Evolutionary conservation across 306 rosid genomes (phyloP).

Genomic region (Elaeagnus macrophylla): DNA sequence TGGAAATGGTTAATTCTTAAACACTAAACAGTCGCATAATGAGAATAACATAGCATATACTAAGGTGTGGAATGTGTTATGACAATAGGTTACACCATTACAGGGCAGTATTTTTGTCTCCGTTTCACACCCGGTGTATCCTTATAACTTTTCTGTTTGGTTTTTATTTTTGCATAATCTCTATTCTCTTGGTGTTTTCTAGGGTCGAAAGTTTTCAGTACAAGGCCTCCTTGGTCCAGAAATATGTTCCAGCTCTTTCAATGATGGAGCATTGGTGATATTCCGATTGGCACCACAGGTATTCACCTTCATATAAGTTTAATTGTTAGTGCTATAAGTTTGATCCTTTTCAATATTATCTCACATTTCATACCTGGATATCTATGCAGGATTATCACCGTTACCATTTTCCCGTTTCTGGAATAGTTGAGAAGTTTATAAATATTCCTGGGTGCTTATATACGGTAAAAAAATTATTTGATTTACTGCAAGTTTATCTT

Average conservation of each 20-base stretch:
- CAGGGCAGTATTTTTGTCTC: background rate
- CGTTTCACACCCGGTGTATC: background rate
- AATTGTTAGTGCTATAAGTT: constrained; percentile 1
- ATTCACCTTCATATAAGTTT: constrained; percentile 13
- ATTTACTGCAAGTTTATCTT: no score
- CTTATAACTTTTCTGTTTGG: background rate
- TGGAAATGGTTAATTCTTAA: no score
- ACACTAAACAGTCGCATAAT: no score
- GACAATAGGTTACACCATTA: no score
- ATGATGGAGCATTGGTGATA: constrained; percentile 75
- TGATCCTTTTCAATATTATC: constrained; percentile 11
- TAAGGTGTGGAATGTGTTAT: no score
- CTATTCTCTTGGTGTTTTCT: constrained; percentile 9
- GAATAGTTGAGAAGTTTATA: constrained; percentile 56
- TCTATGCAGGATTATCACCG: constrained; percentile 89
- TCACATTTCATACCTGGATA: constrained; percentile 7
- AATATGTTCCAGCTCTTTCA: constrained; percentile 47
- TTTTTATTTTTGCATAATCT: background rate
- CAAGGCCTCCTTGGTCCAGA: constrained; percentile 83
- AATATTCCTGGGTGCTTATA: constrained; percentile 81
- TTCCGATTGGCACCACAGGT: constrained; percentile 99
- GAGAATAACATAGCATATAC: no score
- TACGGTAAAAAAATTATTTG: constrained; percentile 37
- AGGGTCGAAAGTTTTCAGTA: constrained; percentile 91
- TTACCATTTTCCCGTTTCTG: constrained; percentile 82